These are phyloP conservation scores for Mortierella sp. DNA, from an alignment of 371 early-diverging fungal genomes.

Conservation along the genomic window DNA sequence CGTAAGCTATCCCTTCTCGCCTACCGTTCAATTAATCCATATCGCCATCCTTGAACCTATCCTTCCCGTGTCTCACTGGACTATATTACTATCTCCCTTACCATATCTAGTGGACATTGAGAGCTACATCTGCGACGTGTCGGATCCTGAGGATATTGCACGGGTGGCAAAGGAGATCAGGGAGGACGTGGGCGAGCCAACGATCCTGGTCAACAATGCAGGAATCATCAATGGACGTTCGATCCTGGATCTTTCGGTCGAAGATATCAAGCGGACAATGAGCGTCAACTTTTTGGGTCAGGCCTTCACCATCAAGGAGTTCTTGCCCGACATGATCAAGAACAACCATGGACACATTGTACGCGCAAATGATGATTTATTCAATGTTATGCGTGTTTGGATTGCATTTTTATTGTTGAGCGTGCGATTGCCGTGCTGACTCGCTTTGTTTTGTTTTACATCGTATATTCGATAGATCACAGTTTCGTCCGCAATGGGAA, in stretches of 20 bases:
- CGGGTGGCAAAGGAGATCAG: slow-evolving; percentile 61
- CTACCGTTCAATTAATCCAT: background rate
- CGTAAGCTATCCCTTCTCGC: slow-evolving; percentile 13
- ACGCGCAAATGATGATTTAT: slow-evolving; percentile 4
- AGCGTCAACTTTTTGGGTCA: slow-evolving; percentile 67
- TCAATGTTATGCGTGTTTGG: no score
- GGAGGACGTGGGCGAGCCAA: slow-evolving; percentile 65
- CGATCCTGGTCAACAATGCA: slow-evolving; percentile 74
- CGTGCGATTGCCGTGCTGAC: no score
- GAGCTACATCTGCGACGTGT: slow-evolving; percentile 68
- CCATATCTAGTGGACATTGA: slow-evolving; percentile 46
- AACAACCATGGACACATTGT: slow-evolving; percentile 70
- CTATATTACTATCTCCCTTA: background rate
- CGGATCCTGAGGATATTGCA: slow-evolving; percentile 60
- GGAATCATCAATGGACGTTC: slow-evolving; percentile 65
- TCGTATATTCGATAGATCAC: slow-evolving; percentile 58
- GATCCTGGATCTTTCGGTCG: slow-evolving; percentile 59
- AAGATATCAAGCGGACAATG: slow-evolving; percentile 64
- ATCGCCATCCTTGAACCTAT: no score
- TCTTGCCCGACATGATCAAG: slow-evolving; percentile 66
- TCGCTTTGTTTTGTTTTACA: no score
- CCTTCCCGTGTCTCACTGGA: background rate
- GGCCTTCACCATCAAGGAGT: slow-evolving; percentile 65
- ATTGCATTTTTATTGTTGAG: no score
- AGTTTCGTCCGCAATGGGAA: slow-evolving; percentile 63